A percentile compares a stretch with the other conserved stretches of the same genome.
These are phyloP conservation scores for Populus hybrid DNA, from an alignment of 441 rosid genomes.

Conservation along the genomic window DNA sequence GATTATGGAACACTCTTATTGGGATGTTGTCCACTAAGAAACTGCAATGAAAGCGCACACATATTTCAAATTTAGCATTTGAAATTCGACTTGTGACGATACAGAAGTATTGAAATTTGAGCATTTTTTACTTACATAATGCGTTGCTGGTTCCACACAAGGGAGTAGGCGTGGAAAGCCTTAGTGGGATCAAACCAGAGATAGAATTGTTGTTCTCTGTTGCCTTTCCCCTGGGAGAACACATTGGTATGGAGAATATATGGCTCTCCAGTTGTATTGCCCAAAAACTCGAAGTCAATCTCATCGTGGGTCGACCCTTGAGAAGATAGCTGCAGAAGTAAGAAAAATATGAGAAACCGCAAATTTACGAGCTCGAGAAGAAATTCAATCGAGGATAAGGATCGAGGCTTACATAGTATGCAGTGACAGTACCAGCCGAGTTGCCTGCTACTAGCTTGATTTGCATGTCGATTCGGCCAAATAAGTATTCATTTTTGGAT, in stretches of 20 bases:
- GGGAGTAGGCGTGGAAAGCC: constrained; percentile 53
- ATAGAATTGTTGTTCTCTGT: constrained; percentile 33
- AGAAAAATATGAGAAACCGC: neutral
- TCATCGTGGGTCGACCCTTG: constrained; percentile 35
- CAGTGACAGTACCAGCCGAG: neutral
- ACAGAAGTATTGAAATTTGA: neutral
- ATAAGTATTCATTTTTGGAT: constrained; percentile 18
- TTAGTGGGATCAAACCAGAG: constrained; percentile 62
- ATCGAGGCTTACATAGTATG: neutral
- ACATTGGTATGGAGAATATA: no score
- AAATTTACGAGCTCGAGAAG: neutral
- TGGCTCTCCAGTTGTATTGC: constrained; percentile 21
- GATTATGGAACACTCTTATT: no score
- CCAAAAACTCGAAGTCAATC: constrained; percentile 51
- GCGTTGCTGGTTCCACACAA: constrained; percentile 46
- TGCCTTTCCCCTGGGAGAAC: neutral
- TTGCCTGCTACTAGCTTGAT: constrained; percentile 7
- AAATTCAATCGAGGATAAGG: neutral
- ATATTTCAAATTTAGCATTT: neutral
- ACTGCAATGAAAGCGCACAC: neutral
- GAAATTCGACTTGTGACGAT: neutral
- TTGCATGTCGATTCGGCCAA: constrained; percentile 16
- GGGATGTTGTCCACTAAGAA: no score
- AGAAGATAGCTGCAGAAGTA: neutral
- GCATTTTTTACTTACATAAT: constrained; percentile 25